A percentile compares a stretch with the other conserved stretches of the same genome.
These are phyloP conservation scores for Saccharomyces hybrid DNA, from an alignment of 1,139 yeast species.

Conservation along the genomic window DNA sequence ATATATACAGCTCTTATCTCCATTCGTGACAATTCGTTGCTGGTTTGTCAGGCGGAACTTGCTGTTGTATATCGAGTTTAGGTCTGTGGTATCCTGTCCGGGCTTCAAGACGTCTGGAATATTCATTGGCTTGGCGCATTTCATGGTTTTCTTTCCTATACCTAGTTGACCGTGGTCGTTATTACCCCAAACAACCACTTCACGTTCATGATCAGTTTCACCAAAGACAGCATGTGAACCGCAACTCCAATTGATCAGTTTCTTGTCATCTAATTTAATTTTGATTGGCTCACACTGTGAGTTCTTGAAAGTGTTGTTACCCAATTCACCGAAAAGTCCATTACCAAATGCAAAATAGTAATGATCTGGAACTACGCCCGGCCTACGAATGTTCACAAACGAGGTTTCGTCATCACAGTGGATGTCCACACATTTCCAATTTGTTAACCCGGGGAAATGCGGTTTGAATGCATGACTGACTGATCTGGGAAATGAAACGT, in stretches of 20 bases:
- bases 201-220: constrained; percentile 53
- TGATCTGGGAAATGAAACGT: constrained; percentile 59
- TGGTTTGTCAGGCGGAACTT: constrained; percentile 44
- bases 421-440: constrained; percentile 38
- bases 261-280: constrained; percentile 42
- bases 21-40: constrained; percentile 60
- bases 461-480: constrained; percentile 22
- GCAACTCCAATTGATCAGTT: constrained; percentile 37
- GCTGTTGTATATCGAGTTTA: constrained; percentile 28
- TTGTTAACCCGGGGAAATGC: constrained; percentile 3
- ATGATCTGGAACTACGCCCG: constrained; percentile 5
- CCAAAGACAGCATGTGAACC: constrained; percentile 54
- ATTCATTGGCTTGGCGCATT: constrained; percentile 47
- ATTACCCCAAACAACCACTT: constrained; percentile 75
- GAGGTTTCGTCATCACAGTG: constrained; percentile 66
- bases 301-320: constrained; percentile 67
- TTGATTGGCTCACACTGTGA: constrained; percentile 61
- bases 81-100: constrained; percentile 12
- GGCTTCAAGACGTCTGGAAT: constrained; percentile 58
- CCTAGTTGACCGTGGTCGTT: constrained; percentile 80
- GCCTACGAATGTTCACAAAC: constrained; percentile 39
- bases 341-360: constrained; percentile 63
- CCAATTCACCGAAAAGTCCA: constrained; percentile 84
- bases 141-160: constrained; percentile 56
- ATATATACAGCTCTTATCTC: constrained; percentile 53